Evolutionary conservation across 345 rosid species (phyloP).

Genomic region (Hibiscus syriacus): DNA sequence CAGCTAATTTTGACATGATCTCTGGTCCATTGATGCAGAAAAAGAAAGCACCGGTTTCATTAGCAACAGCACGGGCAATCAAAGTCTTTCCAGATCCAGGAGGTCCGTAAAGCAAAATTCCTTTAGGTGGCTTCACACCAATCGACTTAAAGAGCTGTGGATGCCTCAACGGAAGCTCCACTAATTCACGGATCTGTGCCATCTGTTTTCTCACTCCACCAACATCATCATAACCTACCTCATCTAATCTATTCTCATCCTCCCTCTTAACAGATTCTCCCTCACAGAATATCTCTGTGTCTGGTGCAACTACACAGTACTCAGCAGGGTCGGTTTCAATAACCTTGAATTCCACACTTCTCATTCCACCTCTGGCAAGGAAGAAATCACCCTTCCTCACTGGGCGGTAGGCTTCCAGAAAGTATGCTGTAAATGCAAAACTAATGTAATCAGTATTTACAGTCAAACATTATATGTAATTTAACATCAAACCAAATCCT

Average conservation of each 20-base stretch:
- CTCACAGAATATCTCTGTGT: conserved; percentile 94
- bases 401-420: conserved; percentile 88
- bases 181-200: conserved; percentile 95
- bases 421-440: conserved; percentile 61
- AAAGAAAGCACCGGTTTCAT: conserved; percentile 96
- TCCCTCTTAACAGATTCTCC: conserved; percentile 90
- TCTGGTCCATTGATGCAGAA: conserved; percentile 94
- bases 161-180: conserved; percentile 90
- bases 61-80: conserved; percentile 93
- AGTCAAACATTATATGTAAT: neutral
- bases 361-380: conserved; percentile 96
- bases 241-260: conserved; percentile 86
- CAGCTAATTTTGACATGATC: conserved; percentile 94
- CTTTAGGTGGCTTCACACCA: conserved; percentile 98
- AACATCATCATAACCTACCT: conserved; percentile 95
- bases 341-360: conserved; percentile 88
- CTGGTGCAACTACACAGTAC: conserved; percentile 97
- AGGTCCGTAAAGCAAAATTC: conserved; percentile 83
- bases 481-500: neutral
- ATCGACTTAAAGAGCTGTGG: conserved; percentile 93
- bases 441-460: conserved; percentile 5
- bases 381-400: conserved; percentile 93
- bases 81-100: conserved; percentile 92
- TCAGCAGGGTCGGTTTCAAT: conserved; percentile 84
- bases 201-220: conserved; percentile 98